Evolutionary conservation across 331 rosid genomes (phyloP), one percentile per base, ranked within the genome.

Genomic region (Phaseolus coccineus): DNA sequence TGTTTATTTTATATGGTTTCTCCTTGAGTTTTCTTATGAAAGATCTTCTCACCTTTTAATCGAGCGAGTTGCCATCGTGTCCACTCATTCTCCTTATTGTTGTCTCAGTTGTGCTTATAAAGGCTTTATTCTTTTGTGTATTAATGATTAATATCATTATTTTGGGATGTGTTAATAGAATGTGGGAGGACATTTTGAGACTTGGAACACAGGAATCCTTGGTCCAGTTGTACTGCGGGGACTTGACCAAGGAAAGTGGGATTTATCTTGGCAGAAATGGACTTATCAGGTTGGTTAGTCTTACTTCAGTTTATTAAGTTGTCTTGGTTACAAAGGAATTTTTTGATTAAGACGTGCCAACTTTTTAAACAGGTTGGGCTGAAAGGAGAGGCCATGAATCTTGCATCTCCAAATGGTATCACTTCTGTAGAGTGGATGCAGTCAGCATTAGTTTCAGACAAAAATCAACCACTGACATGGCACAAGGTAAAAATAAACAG

Each of bases 201-300:
- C 94, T 57, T 96, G 94, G 93, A 91, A 80, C 90, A 91, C 99
- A 7, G 99, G 99, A 85, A 91, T 96, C 89, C 97, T 96, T 14
- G 99, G 98, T 81, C 98, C 99, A 77, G 91, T 96, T 80, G 97
- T 87, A 50, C 89, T 96, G 65, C 95, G 87, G 63, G 99, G 99
- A 73, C 93, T 96, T 77, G 86, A 90, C 79, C 90, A 88, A 75
- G 98, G 99, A 85, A 96, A 89, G 70, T 83, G 79, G 92, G 99
- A 96, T 85, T 84, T 96, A 77, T 89, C 98, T 40, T 88, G 96
- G 96, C 90, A 91, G 84, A 93, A 90, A 83, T 96, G 99, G 99
- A 93, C 96, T 40, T 96, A 96, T 82, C 94, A 93, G 98, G 99
- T 95, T 71, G 59, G 63, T 58, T 35, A 37, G 42, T 77, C 68